Conservation (phyloP, 768 basidiomycete species). For the Baorangia bicolor region DNA sequence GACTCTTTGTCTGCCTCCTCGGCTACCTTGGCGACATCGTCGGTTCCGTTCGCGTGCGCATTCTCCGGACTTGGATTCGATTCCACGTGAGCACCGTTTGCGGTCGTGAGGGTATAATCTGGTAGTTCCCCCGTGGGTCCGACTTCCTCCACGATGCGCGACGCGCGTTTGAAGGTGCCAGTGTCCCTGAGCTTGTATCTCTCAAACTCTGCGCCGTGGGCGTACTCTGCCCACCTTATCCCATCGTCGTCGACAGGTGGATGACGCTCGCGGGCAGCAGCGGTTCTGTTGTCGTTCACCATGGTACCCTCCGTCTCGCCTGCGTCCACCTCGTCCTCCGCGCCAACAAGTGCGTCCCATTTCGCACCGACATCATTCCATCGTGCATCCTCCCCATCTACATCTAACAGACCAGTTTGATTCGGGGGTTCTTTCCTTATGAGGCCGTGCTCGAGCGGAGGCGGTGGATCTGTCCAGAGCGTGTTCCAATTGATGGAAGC, state of each 20-base stretch:
- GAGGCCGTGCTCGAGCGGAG: slow-evolving; percentile 57
- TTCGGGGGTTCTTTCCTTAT: slow-evolving; percentile 44
- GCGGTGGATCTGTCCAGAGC: slow-evolving; percentile 65
- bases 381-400: slow-evolving; percentile 31
- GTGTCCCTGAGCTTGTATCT: slow-evolving; percentile 20
- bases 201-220: slow-evolving; percentile 35
- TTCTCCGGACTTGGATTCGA: neutral
- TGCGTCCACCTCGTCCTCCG: slow-evolving; percentile 28
- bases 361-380: slow-evolving; percentile 56
- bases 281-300: neutral
- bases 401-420: slow-evolving; percentile 3
- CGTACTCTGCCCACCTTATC: slow-evolving; percentile 54
- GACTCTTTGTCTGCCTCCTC: slow-evolving; percentile 9
- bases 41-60: neutral
- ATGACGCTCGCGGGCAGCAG: neutral
- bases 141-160: slow-evolving; percentile 35
- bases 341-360: slow-evolving; percentile 50
- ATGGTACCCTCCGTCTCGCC: slow-evolving; percentile 7
- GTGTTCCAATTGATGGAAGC: slow-evolving; percentile 54
- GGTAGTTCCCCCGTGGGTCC: slow-evolving; percentile 46
- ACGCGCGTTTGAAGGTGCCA: slow-evolving; percentile 16
- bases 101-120: slow-evolving; percentile 23
- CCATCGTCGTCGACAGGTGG: slow-evolving; percentile 32
- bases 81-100: neutral
- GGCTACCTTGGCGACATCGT: neutral